Evolutionary conservation across 2,329 filamentous ascomycete genomes (phyloP).

Genomic region (Hortaea sp.): DNA sequence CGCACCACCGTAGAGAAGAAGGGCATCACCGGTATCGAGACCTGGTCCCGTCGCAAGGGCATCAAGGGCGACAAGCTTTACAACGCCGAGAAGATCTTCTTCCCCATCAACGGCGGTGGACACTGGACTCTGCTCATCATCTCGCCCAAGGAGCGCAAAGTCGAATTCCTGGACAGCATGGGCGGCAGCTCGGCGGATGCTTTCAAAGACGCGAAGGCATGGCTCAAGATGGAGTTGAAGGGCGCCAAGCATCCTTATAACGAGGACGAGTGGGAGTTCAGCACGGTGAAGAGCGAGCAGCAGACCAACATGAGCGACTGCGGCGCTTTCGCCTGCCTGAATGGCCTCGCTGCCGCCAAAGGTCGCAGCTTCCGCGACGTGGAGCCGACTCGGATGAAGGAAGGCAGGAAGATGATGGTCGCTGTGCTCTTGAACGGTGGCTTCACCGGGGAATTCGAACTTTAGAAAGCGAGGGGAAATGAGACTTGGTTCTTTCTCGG

Average conservation of each 20-base stretch:
- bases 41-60: constrained; percentile 49
- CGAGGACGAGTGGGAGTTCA: constrained; percentile 49
- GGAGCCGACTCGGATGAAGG: constrained; percentile 12
- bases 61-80: constrained; percentile 53
- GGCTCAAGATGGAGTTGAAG: constrained; percentile 47
- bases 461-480: constrained; percentile 1
- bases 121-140: constrained; percentile 69
- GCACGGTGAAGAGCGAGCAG: constrained; percentile 39
- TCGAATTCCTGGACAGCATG: constrained; percentile 64
- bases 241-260: constrained; percentile 39
- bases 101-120: constrained; percentile 50
- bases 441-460: constrained; percentile 48
- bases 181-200: constrained; percentile 19
- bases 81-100: constrained; percentile 55
- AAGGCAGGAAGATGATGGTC: constrained; percentile 45
- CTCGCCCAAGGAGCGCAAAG: constrained; percentile 47
- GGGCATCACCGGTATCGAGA: constrained; percentile 41
- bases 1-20: constrained; percentile 45
- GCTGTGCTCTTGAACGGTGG: constrained; percentile 58
- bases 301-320: constrained; percentile 65
- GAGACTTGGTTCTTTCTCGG: too few relatives aligned
- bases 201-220: constrained; percentile 32
- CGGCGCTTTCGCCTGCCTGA: constrained; percentile 67
- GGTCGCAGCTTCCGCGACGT: constrained; percentile 36
- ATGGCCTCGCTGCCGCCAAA: constrained; percentile 50